Evolutionary conservation across 2,329 filamentous ascomycete species (phyloP).

Genomic region (Neonectria magnoliae): DNA sequence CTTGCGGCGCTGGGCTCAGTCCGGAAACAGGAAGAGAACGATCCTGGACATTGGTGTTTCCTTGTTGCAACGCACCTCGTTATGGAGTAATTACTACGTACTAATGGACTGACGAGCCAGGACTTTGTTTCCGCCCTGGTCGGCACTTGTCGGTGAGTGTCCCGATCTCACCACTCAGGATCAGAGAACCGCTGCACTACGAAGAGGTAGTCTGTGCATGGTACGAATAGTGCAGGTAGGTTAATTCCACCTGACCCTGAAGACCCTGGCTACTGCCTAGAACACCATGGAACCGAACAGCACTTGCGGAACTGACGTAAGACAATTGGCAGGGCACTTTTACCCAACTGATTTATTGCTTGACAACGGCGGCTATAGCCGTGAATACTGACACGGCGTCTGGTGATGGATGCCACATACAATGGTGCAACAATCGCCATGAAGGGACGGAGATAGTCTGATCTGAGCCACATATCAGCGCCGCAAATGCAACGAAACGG

Average conservation of each 20-base stretch:
- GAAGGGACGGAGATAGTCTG: background rate
- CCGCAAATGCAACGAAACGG: background rate
- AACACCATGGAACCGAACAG: background rate
- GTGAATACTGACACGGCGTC: background rate
- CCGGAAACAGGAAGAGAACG: conserved; percentile 11
- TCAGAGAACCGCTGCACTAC: background rate
- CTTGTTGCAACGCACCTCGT: background rate
- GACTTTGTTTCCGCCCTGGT: conserved; percentile 3
- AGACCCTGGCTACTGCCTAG: background rate
- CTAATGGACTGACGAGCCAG: background rate
- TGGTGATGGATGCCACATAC: background rate
- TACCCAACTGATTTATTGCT: background rate
- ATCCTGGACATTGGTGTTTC: background rate
- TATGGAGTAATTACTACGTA: background rate
- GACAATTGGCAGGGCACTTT: background rate
- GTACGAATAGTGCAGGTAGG: background rate
- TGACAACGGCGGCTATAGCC: background rate
- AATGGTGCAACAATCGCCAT: background rate
- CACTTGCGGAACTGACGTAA: background rate
- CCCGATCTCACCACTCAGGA: conserved; percentile 18
- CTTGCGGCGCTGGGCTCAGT: conserved; percentile 1
- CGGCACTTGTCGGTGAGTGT: conserved; percentile 28
- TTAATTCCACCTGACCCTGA: background rate
- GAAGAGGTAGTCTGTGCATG: background rate
- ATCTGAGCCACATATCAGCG: background rate